Percentiles rank a stretch among this genome's conserved stretches.
phyloP scores from a whole-genome alignment of 2,329 filamentous ascomycete species.

The Tolypocladium capitatum region DNA sequence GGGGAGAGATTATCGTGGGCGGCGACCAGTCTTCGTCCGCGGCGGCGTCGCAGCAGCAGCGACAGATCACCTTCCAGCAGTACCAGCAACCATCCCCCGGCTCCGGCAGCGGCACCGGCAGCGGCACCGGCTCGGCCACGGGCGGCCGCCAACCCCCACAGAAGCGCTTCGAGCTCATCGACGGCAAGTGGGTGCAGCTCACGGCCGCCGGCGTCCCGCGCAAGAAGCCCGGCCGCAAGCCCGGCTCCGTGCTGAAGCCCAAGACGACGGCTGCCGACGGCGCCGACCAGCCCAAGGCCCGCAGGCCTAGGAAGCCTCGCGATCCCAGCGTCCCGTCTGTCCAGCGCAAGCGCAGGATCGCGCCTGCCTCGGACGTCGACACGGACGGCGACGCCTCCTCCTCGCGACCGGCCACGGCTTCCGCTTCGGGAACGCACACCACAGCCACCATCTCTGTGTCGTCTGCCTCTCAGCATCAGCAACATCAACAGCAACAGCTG shows the following conservation, averaged over 20 bases:
- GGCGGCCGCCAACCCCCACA: slow-evolving; percentile 8
- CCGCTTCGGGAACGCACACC: slow-evolving; percentile 13
- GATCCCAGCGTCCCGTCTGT: slow-evolving; percentile 45
- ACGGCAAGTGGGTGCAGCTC: slow-evolving; percentile 32
- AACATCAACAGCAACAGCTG: slow-evolving; percentile 11
- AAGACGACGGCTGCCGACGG: slow-evolving; percentile 20
- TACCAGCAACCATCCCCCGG: slow-evolving; percentile 12
- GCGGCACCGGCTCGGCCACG: slow-evolving; percentile 8
- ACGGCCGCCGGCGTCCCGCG: slow-evolving; percentile 45
- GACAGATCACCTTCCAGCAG: slow-evolving; percentile 14
- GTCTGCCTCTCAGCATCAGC: slow-evolving; percentile 10
- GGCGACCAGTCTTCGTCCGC: slow-evolving; percentile 14
- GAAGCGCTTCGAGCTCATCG: slow-evolving; percentile 20
- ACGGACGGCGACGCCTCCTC: slow-evolving; percentile 15
- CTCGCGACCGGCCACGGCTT: slow-evolving; percentile 15
- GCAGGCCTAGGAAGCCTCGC: slow-evolving; percentile 41
- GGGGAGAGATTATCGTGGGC: slow-evolving; percentile 32
- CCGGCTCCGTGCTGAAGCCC: slow-evolving; percentile 39
- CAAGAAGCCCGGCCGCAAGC: slow-evolving; percentile 54
- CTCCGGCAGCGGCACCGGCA: neutral
- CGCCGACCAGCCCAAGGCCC: slow-evolving; percentile 32
- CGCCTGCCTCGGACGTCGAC: slow-evolving; percentile 24
- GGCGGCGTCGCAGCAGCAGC: slow-evolving; percentile 2
- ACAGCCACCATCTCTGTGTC: slow-evolving; percentile 8
- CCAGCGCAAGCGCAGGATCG: slow-evolving; percentile 41